Evolutionary conservation across 495 filamentous ascomycete species (phyloP).

Genomic region (Penicillium cosmopolitanum): DNA sequence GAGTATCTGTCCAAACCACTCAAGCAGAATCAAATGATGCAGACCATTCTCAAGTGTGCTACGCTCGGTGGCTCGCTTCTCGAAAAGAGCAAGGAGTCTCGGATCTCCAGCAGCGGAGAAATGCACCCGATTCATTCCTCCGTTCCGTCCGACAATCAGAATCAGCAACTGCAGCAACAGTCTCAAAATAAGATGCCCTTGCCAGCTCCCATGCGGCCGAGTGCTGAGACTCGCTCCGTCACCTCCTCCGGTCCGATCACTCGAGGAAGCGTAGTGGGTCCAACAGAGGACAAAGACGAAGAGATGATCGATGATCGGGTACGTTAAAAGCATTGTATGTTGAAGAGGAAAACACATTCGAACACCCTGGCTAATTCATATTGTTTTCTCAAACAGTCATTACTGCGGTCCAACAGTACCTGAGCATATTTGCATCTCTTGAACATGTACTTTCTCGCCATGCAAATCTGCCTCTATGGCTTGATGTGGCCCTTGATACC

Average conservation of each 20-base stretch:
- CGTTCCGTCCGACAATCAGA: conserved; percentile 31
- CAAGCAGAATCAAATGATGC: conserved; percentile 97
- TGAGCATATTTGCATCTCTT: conserved; percentile 26
- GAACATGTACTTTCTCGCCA: conserved; percentile 23
- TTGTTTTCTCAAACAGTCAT: conserved; percentile 23
- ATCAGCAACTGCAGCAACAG: conserved; percentile 26
- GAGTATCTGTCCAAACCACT: conserved; percentile 98
- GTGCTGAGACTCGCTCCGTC: conserved; percentile 58
- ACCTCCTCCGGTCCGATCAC: conserved; percentile 64
- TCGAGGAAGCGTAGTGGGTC: conserved; percentile 60
- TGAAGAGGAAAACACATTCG: conserved; percentile 8
- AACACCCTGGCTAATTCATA: conserved; percentile 25
- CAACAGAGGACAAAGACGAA: conserved; percentile 61
- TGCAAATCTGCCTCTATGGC: conserved; percentile 27
- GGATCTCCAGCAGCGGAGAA: conserved; percentile 59
- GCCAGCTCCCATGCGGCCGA: conserved; percentile 43
- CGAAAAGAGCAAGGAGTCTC: conserved; percentile 67
- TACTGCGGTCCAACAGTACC: conserved; percentile 49
- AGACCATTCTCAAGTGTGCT: conserved; percentile 95
- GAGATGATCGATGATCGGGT: conserved; percentile 75
- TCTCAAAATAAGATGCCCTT: conserved; percentile 26
- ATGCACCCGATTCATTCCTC: conserved; percentile 46
- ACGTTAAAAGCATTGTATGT: conserved; percentile 44
- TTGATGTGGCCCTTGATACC: conserved; percentile 32
- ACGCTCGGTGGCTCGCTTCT: conserved; percentile 89